Evolutionary conservation across 768 basidiomycete genomes (phyloP).

Genomic region (Fomitopsis serialis): DNA sequence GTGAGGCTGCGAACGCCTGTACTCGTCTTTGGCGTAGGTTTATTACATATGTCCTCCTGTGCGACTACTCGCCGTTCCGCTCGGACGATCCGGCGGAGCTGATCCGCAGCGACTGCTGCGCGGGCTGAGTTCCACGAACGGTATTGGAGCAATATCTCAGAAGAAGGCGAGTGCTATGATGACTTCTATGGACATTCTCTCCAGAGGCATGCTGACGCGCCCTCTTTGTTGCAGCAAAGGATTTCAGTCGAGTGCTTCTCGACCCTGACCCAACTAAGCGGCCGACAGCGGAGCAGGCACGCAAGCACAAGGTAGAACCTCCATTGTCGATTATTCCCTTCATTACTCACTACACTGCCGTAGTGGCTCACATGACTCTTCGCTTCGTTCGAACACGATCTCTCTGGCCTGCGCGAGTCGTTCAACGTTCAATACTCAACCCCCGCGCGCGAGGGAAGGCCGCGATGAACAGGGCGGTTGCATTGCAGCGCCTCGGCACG

Average conservation of each 20-base stretch:
- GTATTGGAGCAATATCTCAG: slow-evolving; percentile 90
- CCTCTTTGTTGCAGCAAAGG: slow-evolving; percentile 53
- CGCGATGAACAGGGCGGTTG: slow-evolving; percentile 54
- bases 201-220: background rate
- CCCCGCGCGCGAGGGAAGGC: slow-evolving; percentile 67
- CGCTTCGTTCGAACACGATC: slow-evolving; percentile 68
- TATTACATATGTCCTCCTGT: slow-evolving; percentile 91
- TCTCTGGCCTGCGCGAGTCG: slow-evolving; percentile 74
- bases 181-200: background rate
- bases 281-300: slow-evolving; percentile 69
- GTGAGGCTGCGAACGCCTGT: too few species aligned
- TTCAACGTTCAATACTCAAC: too few species aligned
- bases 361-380: slow-evolving; percentile 73
- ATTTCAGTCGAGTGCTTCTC: slow-evolving; percentile 71
- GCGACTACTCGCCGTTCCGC: slow-evolving; percentile 94
- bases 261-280: slow-evolving; percentile 66
- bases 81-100: slow-evolving; percentile 74
- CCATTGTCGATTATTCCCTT: background rate
- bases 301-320: slow-evolving; percentile 53
- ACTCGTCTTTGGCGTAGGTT: slow-evolving; percentile 65
- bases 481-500: slow-evolving; percentile 25
- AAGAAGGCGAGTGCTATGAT: slow-evolving; percentile 48
- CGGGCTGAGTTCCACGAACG: slow-evolving; percentile 88
- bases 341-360: background rate
- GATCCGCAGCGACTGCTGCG: slow-evolving; percentile 70